These are phyloP conservation scores for Fraxinus baroniana DNA, from an alignment of 305 asterid genomes.

Conservation along the genomic window DNA sequence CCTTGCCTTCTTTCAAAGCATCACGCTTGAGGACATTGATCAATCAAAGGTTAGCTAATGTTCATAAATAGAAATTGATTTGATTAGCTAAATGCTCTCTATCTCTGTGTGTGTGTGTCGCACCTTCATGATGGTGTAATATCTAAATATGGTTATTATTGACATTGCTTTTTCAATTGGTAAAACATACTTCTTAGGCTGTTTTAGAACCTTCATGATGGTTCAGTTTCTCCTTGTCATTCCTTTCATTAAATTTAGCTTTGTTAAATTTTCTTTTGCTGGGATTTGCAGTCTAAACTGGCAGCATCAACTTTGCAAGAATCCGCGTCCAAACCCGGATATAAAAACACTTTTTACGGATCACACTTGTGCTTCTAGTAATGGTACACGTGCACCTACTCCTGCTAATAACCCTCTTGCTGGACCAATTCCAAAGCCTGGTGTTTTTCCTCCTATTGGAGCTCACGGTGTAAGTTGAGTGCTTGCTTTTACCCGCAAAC, in stretches of 20 bases:
- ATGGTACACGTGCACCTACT: slow-evolving; percentile 46
- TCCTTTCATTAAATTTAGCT: slow-evolving; percentile 10
- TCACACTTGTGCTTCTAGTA: slow-evolving; percentile 56
- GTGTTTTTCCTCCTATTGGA: slow-evolving; percentile 47
- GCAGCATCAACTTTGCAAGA: slow-evolving; percentile 99
- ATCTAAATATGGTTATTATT: neutral
- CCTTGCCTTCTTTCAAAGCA: slow-evolving; percentile 75
- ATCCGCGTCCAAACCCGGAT: slow-evolving; percentile 91
- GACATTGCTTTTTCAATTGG: neutral
- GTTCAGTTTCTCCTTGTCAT: neutral
- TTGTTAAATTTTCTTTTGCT: slow-evolving; percentile 24
- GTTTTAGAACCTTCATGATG: neutral
- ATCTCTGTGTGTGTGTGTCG: neutral
- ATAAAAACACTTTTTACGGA: slow-evolving; percentile 86
- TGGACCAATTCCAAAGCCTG: slow-evolving; percentile 50
- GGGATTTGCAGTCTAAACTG: slow-evolving; percentile 77
- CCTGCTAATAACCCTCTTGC: slow-evolving; percentile 37
- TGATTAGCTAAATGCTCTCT: slow-evolving; percentile 6
- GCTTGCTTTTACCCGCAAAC: neutral
- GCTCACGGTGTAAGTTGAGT: slow-evolving; percentile 42
- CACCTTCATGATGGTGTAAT: neutral
- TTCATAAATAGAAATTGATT: neutral
- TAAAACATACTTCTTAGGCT: neutral
- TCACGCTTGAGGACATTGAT: slow-evolving; percentile 89
- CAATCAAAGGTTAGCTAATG: slow-evolving; percentile 72